Base-by-base conservation (phyloP, 331 rosid genomes). In the Cydonia oblonga region DNA sequence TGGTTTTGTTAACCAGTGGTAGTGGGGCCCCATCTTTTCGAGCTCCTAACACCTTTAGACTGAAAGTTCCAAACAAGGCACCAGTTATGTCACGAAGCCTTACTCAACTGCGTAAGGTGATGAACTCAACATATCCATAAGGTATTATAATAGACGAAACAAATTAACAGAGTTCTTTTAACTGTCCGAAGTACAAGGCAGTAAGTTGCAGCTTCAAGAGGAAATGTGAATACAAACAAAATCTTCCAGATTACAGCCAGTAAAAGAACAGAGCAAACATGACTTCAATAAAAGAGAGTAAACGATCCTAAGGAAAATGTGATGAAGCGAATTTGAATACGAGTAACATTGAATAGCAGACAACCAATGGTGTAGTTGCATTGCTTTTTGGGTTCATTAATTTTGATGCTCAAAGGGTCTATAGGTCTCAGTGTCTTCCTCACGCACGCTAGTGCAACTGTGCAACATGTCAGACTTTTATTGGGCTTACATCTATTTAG, bases 1-100 rank as follows among this genome's bases (percentile, higher is more conserved):
- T 89, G 28, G 96, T 90, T 80, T 86, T 83, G 75, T 93, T 93
- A 66, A 93, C 96, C 70, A 90, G 88, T 18, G 97, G 98, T 68
- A 93, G 87, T 24, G 9, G 26, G 9, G 81, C 87, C n/a, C 93
- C 98, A 70, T 93, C 97, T 81, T 89, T 90, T 16, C 85, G 75
- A 40, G 81, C 85, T 81, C 86, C 96, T 85, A 93, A 77, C 79
- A 93, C 22, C 77, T 90, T 90, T 72, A 82, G 87, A 70, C 98
- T 93, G 92, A 73, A 69, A 79, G 26, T 70, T 75, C 64, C 64
- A 73, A 26, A 79, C 18, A 74, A 38, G 26, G n/a, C 58, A 54
- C 33, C 78, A 74, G 35, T 22, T 64, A 74, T 46, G 61, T 38
- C 23, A 70, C 10, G 29, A 12, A 4, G 14, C 60, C 9, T 28